A percentile compares a stretch with the other conserved stretches of the same genome.
These are phyloP conservation scores for Spiromyces aspiralis DNA, from an alignment of 371 early-diverging fungal species.

Conservation along the genomic window DNA sequence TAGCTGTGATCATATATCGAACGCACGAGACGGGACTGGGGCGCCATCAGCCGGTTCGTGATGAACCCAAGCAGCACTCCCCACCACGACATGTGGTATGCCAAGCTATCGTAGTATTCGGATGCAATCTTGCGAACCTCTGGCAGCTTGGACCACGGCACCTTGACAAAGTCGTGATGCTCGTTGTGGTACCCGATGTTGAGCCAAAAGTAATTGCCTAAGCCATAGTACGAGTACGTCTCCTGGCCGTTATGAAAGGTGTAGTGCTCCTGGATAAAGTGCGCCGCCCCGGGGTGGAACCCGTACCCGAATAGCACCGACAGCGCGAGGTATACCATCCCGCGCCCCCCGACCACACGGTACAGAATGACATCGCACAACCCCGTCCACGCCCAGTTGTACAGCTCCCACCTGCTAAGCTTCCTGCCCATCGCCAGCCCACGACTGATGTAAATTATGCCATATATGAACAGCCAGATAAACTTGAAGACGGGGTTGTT, in stretches of 20 bases:
- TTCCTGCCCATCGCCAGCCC: slow-evolving; percentile 64
- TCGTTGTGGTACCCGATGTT: slow-evolving; percentile 94
- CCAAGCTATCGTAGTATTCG: slow-evolving; percentile 78
- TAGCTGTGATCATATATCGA: slow-evolving; percentile 49
- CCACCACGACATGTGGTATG: slow-evolving; percentile 80
- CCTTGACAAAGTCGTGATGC: slow-evolving; percentile 88
- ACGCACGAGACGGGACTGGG: slow-evolving; percentile 68
- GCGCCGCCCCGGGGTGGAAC: slow-evolving; percentile 90
- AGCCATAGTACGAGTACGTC: slow-evolving; percentile 95
- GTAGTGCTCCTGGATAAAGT: slow-evolving; percentile 96
- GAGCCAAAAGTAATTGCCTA: slow-evolving; percentile 63
- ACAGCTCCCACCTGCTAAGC: slow-evolving; percentile 60
- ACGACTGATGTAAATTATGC: slow-evolving; percentile 79
- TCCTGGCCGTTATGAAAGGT: slow-evolving; percentile 91
- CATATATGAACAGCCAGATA: slow-evolving; percentile 71
- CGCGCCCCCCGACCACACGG: slow-evolving; percentile 43
- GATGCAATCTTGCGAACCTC: slow-evolving; percentile 61
- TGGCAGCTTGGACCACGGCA: slow-evolving; percentile 88
- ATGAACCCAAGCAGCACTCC: slow-evolving; percentile 71
- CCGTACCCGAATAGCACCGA: slow-evolving; percentile 81
- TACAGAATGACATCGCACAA: slow-evolving; percentile 39
- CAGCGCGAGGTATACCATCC: slow-evolving; percentile 53
- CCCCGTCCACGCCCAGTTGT: slow-evolving; percentile 55
- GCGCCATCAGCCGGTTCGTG: slow-evolving; percentile 47
- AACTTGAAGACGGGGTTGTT: slow-evolving; percentile 58